A percentile compares a stretch with the other conserved stretches of the same genome.
These are phyloP conservation scores for Plasmodium ovale DNA, from an alignment of 169 alveolate species.

Conservation along the genomic window DNA sequence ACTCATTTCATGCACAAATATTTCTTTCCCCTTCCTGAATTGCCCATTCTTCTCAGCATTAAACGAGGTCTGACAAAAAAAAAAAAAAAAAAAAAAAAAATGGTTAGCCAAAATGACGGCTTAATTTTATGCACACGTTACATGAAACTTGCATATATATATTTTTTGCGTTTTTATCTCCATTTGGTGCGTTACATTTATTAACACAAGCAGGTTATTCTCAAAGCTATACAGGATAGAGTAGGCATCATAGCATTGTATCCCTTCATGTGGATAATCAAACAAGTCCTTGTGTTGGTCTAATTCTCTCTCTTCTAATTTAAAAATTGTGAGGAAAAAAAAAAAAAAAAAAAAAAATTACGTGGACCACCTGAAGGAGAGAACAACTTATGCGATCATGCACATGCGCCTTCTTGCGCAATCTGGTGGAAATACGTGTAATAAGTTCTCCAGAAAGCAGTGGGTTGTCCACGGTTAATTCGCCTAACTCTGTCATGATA, in stretches of 20 bases:
- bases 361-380: no score
- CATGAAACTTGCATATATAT: not conserved
- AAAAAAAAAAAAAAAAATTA: not conserved
- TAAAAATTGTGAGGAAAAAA: conserved; percentile 12
- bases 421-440: not conserved
- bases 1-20: conserved; percentile 18
- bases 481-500: conserved; percentile 21
- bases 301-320: conserved; percentile 3
- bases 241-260: conserved; percentile 22
- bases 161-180: not conserved
- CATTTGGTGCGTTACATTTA: conserved; percentile 27
- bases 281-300: not conserved
- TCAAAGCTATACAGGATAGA: conserved; percentile 54
- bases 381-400: no score
- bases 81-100: conserved; percentile 27
- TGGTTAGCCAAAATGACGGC: conserved; percentile 5
- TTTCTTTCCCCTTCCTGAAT: conserved; percentile 26
- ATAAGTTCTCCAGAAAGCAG: conserved; percentile 16
- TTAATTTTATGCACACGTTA: not conserved
- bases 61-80: conserved; percentile 16
- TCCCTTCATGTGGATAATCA: not conserved
- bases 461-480: conserved; percentile 38
- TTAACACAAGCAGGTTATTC: conserved; percentile 3
- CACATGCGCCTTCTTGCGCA: not conserved
- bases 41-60: conserved; percentile 18